Base-by-base conservation (phyloP, 148 eudicot genomes). In the Amaranthus palmeri region DNA sequence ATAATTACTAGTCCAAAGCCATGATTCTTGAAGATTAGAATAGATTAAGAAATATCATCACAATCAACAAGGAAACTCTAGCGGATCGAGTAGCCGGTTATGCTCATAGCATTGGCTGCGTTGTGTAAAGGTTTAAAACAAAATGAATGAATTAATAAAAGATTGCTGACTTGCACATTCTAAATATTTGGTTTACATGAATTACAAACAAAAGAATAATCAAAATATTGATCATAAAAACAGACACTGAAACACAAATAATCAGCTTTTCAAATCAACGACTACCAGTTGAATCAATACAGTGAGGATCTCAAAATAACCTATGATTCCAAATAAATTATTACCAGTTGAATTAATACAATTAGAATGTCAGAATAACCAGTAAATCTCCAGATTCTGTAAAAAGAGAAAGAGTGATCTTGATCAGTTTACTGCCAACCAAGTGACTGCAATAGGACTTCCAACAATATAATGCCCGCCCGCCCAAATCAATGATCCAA, bases 401-500 rank as follows among this genome's bases (percentile, higher is more conserved):
- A 13, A 10, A 7, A 63, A 63, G 50, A 63, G 6, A 15, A 10
- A 63, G 36, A 46, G 15, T 8, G 48, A 48, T 48, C 3, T 85
- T 11, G 87, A 57, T 25, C 36, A 25, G 66, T 48, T 54, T 52
- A 70, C 54, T 68, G 78, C 87, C 90, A 89, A 42, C 87, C 90
- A 89, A 42, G 86, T 82, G 25, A 82, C 86, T 41, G 88, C 93
- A 73, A 89, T 82, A 57, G 93, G 93, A 76, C 91, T 89, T 64
- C 89, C 69, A 67, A 89, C 91, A 65, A 52, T 64, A 68, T 82
- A 77, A n/a, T 77, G 76, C 11, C 79, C 75, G 6, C 78, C 82
- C 18, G 59, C 62, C 91, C 90, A 89, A 56, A 44, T 47, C 61
- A 89, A 43, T 8, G 83, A 78, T 12, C 93, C 93, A 76, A 87